A percentile compares a stretch with the other conserved stretches of the same genome.
Evolutionary conservation across 371 early-diverging fungal genomes (phyloP).

Genomic region (Mucor circinelloides): DNA sequence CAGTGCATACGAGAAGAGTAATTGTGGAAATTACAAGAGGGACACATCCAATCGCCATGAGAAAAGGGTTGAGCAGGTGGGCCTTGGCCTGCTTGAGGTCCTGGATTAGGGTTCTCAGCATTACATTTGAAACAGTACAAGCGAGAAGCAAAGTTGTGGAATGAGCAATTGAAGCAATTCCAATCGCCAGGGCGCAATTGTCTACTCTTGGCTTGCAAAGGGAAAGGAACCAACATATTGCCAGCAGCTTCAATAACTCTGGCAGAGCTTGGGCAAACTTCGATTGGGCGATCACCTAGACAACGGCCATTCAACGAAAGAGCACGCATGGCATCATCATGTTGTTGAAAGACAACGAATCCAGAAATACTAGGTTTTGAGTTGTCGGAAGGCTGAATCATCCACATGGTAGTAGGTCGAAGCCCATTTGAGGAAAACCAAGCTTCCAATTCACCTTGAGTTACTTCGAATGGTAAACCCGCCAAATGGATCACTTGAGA

Average conservation of each 20-base stretch:
- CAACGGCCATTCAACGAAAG: slow-evolving; percentile 68
- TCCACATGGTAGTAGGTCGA: slow-evolving; percentile 58
- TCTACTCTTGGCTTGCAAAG: slow-evolving; percentile 50
- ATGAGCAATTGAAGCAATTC: slow-evolving; percentile 74
- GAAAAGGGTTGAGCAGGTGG: slow-evolving; percentile 26
- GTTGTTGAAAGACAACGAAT: slow-evolving; percentile 58
- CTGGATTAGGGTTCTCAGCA: slow-evolving; percentile 48
- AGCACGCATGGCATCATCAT: slow-evolving; percentile 65
- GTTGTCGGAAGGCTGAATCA: slow-evolving; percentile 52
- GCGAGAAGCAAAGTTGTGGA: slow-evolving; percentile 78
- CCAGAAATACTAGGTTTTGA: slow-evolving; percentile 63
- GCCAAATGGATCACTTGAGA: slow-evolving; percentile 70
- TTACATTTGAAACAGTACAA: slow-evolving; percentile 73
- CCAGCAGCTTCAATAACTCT: slow-evolving; percentile 59
- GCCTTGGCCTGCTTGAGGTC: slow-evolving; percentile 21
- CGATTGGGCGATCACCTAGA: slow-evolving; percentile 68
- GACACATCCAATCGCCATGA: slow-evolving; percentile 57
- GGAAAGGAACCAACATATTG: slow-evolving; percentile 59
- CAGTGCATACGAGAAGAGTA: slow-evolving; percentile 54
- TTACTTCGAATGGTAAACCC: slow-evolving; percentile 63
- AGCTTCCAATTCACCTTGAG: slow-evolving; percentile 66
- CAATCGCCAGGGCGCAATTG: slow-evolving; percentile 72
- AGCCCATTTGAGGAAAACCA: slow-evolving; percentile 67
- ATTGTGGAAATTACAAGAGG: slow-evolving; percentile 59
- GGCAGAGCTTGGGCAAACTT: slow-evolving; percentile 67